phyloP scores from a whole-genome alignment of 106 monocot genomes.

The Platanthera guangdongensis region DNA sequence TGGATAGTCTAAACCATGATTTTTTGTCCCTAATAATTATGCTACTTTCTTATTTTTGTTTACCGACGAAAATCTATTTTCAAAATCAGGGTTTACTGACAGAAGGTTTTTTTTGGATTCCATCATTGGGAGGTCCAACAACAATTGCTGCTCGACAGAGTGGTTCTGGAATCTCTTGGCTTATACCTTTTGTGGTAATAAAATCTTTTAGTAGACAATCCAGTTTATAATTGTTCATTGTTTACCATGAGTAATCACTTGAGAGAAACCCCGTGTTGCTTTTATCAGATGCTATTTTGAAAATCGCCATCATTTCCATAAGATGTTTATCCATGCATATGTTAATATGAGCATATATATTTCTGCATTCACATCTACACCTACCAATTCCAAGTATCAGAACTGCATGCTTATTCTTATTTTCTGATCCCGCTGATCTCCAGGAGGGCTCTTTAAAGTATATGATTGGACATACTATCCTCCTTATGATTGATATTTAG shows the following conservation, averaged over 20 bases:
- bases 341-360: neutral
- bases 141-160: conserved; percentile 97
- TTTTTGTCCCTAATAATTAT: conserved; percentile 1
- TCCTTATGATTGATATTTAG: no score
- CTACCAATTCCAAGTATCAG: no score
- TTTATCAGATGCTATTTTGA: neutral
- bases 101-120: conserved; percentile 99
- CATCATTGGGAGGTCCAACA: conserved; percentile 84
- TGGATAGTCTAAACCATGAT: neutral
- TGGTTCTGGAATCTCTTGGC: conserved; percentile 97
- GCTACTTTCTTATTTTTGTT: neutral
- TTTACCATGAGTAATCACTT: neutral
- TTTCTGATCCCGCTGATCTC: no score
- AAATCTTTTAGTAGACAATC: neutral
- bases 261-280: neutral
- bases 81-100: conserved; percentile 74
- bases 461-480: no score
- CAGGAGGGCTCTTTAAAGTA: no score
- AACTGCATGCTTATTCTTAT: no score
- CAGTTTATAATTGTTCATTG: neutral
- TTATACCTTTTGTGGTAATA: conserved; percentile 89
- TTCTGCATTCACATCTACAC: no score
- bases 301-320: neutral
- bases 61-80: conserved; percentile 11
- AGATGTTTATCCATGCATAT: neutral